phyloP scores from a whole-genome alignment of 2,329 filamentous ascomycete genomes.

The Fusarium sp. region DNA sequence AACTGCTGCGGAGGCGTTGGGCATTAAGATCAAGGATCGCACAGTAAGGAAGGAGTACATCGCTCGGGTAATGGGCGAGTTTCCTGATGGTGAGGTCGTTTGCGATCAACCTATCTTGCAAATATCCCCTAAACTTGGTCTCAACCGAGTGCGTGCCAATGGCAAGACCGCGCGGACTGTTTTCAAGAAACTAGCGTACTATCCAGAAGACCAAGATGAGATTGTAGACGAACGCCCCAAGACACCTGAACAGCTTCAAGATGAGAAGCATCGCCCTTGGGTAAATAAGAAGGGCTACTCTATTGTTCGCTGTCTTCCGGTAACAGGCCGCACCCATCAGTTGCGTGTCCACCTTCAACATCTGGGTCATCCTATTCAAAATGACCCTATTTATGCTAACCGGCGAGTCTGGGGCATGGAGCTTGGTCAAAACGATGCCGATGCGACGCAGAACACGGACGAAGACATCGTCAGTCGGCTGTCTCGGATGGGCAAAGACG shows the following conservation, averaged over 20 bases:
- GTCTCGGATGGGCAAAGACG: conserved; percentile 91
- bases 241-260: conserved; percentile 39
- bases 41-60: conserved; percentile 96
- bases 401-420: conserved; percentile 87
- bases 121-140: conserved; percentile 92
- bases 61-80: conserved; percentile 88
- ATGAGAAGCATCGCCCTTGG: conserved; percentile 53
- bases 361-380: conserved; percentile 92
- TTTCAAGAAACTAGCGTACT: conserved; percentile 93
- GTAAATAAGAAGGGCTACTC: conserved; percentile 82
- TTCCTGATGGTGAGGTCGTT: conserved; percentile 89
- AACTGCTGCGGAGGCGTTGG: conserved; percentile 80
- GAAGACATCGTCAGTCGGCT: conserved; percentile 90
- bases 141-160: conserved; percentile 93
- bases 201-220: conserved; percentile 61
- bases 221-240: conserved; percentile 39
- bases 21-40: conserved; percentile 78
- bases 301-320: conserved; percentile 90
- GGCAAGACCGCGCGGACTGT: conserved; percentile 91
- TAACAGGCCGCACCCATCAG: conserved; percentile 95
- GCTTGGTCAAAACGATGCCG: conserved; percentile 74
- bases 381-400: conserved; percentile 98
- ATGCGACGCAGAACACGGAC: conserved; percentile 78
- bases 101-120: conserved; percentile 94
- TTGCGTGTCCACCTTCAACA: conserved; percentile 95